Evolutionary conservation across 75 land plant genomes (phyloP).

Genomic region (Gnetum montanum): DNA sequence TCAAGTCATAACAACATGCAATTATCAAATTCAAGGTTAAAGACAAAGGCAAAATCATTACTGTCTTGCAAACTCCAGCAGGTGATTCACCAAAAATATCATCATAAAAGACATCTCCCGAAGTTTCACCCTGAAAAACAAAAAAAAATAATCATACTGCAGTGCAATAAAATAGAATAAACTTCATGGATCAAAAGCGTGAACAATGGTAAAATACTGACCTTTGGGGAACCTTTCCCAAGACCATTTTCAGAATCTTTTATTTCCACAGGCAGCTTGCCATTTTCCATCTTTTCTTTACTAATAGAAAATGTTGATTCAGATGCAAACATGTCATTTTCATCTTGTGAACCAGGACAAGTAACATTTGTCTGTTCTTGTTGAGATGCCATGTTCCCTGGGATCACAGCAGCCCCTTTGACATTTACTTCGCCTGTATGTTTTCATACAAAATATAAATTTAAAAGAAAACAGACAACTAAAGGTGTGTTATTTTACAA

Average conservation of each 20-base stretch:
- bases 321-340: constrained; percentile 21
- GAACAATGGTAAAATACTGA: constrained; percentile 14
- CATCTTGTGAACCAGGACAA: constrained; percentile 11
- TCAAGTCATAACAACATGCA: neutral
- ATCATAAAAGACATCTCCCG: constrained; percentile 79
- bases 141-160: neutral
- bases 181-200: neutral
- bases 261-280: constrained; percentile 15
- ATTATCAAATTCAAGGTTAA: neutral
- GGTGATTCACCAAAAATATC: constrained; percentile 99
- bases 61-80: constrained; percentile 65
- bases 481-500: neutral
- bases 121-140: constrained; percentile 66
- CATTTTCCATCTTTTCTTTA: constrained; percentile 54
- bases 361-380: constrained; percentile 1
- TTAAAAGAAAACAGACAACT: neutral
- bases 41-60: constrained; percentile 8
- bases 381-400: neutral
- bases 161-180: neutral
- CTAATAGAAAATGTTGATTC: constrained; percentile 44
- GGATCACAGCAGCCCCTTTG: neutral
- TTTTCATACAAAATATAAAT: neutral
- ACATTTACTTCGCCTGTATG: neutral
- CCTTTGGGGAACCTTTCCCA: constrained; percentile 93
- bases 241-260: constrained; percentile 36